These are phyloP conservation scores for Monosporozyma yasuniensis DNA, from an alignment of 805 yeast species.

Conservation along the genomic window DNA sequence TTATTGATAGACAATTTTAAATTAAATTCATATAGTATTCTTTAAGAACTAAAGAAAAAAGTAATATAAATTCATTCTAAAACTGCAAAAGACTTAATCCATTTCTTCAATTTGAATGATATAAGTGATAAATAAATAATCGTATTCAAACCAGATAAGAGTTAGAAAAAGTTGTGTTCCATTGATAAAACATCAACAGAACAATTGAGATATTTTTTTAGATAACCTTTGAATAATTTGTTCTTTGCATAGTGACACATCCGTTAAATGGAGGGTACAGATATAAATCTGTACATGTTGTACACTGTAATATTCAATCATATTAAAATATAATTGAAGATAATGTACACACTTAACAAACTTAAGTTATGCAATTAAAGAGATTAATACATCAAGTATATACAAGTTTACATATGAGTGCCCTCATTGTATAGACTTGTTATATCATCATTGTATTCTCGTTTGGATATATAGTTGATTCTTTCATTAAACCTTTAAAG, in stretches of 20 bases:
- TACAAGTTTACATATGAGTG: not conserved
- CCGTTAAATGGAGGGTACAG: slow-evolving; percentile 15
- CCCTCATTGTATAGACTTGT: not conserved
- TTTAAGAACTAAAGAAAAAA: slow-evolving; percentile 5
- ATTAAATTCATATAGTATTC: not conserved
- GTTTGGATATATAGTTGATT: too few species aligned
- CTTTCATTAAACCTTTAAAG: too few species aligned
- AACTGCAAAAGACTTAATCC: not conserved
- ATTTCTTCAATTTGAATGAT: not conserved
- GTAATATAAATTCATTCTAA: not conserved
- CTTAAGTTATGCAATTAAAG: slow-evolving; percentile 27
- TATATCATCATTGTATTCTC: not conserved
- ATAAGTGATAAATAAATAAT: not conserved
- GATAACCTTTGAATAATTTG: slow-evolving; percentile 3
- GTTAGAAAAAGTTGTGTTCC: not conserved
- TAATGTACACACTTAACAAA: slow-evolving; percentile 17
- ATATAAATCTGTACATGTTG: slow-evolving; percentile 3
- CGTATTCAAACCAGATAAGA: not conserved
- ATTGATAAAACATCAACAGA: not conserved
- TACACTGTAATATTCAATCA: not conserved
- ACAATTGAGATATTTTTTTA: not conserved
- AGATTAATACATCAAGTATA: not conserved
- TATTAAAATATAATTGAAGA: not conserved
- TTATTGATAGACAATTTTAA: slow-evolving; percentile 1
- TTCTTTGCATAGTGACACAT: slow-evolving; percentile 33